These are phyloP conservation scores for Trichoderma cornu-damae DNA, from an alignment of 2,329 filamentous ascomycete genomes.

Conservation along the genomic window DNA sequence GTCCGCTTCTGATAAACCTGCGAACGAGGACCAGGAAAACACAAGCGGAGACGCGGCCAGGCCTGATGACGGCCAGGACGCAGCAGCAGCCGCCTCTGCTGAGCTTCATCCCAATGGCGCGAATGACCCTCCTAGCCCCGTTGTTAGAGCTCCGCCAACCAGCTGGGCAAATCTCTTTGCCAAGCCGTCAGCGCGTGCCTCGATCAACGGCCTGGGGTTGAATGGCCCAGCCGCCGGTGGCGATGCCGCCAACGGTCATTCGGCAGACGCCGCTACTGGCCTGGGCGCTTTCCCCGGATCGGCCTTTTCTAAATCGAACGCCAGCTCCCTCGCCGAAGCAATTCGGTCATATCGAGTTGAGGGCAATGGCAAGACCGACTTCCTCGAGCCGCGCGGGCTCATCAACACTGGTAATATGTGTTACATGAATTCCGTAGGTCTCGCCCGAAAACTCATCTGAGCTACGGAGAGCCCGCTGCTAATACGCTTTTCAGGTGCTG, in stretches of 20 bases:
- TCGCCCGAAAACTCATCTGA: neutral
- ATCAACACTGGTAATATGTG: constrained; percentile 99
- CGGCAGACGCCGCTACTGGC: constrained; percentile 19
- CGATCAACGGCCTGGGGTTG: constrained; percentile 19
- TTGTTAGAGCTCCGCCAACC: constrained; percentile 31
- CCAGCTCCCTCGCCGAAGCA: constrained; percentile 67
- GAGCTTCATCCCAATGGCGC: constrained; percentile 3
- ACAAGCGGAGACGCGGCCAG: constrained; percentile 21
- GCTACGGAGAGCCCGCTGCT: constrained; percentile 25
- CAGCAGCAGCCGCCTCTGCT: neutral
- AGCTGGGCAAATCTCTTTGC: constrained; percentile 41
- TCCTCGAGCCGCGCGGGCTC: constrained; percentile 86
- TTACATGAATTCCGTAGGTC: constrained; percentile 98
- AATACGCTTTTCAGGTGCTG: constrained; percentile 60
- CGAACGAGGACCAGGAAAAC: neutral
- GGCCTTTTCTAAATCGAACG: constrained; percentile 42
- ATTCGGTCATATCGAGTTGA: constrained; percentile 67
- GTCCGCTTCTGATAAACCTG: constrained; percentile 21
- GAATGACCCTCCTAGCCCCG: constrained; percentile 24
- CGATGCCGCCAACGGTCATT: constrained; percentile 26
- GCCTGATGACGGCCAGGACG: constrained; percentile 17
- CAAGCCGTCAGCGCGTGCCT: constrained; percentile 25
- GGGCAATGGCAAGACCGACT: constrained; percentile 62
- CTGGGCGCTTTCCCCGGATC: constrained; percentile 25
- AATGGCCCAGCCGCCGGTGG: constrained; percentile 29